Evolutionary conservation across 345 rosid genomes (phyloP).

Genomic region (Hibiscus trionum): DNA sequence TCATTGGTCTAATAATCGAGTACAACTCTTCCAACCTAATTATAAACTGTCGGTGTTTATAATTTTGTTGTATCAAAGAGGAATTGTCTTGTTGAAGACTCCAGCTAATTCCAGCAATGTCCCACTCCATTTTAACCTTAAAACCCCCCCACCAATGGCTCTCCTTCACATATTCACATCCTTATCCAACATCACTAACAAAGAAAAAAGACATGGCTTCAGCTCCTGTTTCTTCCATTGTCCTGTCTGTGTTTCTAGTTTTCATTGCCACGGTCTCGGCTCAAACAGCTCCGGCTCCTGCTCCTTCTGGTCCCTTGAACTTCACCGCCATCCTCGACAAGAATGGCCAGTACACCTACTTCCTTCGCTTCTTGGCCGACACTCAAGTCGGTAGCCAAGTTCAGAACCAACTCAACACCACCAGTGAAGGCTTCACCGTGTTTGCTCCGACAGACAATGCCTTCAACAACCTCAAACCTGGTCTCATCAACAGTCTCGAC

Average conservation of each 20-base stretch:
- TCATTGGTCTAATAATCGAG: too few species aligned
- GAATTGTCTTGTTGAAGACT: slow-evolving; percentile 7
- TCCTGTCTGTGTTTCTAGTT: slow-evolving; percentile 28
- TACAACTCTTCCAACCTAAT: too few species aligned
- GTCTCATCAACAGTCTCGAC: slow-evolving; percentile 41
- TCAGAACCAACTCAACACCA: slow-evolving; percentile 57
- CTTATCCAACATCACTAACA: neutral
- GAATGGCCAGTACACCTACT: slow-evolving; percentile 48
- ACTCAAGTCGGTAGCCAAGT: slow-evolving; percentile 56
- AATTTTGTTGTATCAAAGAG: neutral
- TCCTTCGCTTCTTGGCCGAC: slow-evolving; percentile 45
- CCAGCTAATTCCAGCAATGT: slow-evolving; percentile 45
- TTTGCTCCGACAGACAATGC: slow-evolving; percentile 88
- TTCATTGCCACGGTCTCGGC: slow-evolving; percentile 20
- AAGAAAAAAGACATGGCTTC: slow-evolving; percentile 34
- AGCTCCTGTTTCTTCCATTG: slow-evolving; percentile 17
- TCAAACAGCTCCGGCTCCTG: slow-evolving; percentile 47
- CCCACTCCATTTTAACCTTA: slow-evolving; percentile 19
- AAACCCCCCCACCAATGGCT: slow-evolving; percentile 14
- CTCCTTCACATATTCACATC: neutral
- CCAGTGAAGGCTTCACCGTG: slow-evolving; percentile 68
- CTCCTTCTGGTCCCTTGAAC: slow-evolving; percentile 53
- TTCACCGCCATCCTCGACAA: slow-evolving; percentile 68
- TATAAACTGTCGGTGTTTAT: too few species aligned
- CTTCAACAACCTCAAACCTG: slow-evolving; percentile 55